Percentiles rank a stretch among this genome's conserved stretches.
Evolutionary conservation across 108 stramenopile species (phyloP).

Genomic region (Skeletonema tropicum): DNA sequence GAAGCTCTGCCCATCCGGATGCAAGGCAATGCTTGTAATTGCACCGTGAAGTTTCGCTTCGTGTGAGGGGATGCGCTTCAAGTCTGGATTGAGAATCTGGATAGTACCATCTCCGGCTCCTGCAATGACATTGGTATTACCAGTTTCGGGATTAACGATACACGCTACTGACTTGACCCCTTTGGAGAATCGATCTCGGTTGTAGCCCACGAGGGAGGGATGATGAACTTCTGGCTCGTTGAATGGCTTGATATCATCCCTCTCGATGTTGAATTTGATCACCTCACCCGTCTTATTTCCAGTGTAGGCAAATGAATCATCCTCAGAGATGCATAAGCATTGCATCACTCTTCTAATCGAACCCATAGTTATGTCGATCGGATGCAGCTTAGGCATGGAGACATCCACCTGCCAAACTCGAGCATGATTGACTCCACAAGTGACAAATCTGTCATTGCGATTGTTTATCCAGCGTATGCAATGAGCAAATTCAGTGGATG

Average conservation of each 20-base stretch:
- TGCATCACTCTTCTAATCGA: slow-evolving; percentile 70
- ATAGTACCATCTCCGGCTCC: slow-evolving; percentile 87
- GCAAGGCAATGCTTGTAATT: slow-evolving; percentile 71
- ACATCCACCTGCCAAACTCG: slow-evolving; percentile 83
- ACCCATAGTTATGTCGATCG: slow-evolving; percentile 83
- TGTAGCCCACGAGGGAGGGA: slow-evolving; percentile 61
- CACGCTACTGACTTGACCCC: slow-evolving; percentile 71
- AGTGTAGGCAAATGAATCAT: slow-evolving; percentile 75
- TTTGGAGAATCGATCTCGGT: slow-evolving; percentile 64
- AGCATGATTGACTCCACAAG: slow-evolving; percentile 76
- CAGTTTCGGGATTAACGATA: slow-evolving; percentile 72
- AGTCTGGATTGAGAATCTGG: slow-evolving; percentile 58
- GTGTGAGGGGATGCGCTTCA: slow-evolving; percentile 67
- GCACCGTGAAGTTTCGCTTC: slow-evolving; percentile 64
- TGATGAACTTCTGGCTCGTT: slow-evolving; percentile 74
- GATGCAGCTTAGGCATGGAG: slow-evolving; percentile 77
- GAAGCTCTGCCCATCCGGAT: slow-evolving; percentile 60
- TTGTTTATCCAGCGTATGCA: slow-evolving; percentile 75
- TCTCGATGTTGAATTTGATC: slow-evolving; percentile 75
- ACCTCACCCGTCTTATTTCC: slow-evolving; percentile 90
- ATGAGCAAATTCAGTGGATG: slow-evolving; percentile 70
- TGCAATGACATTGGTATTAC: slow-evolving; percentile 79
- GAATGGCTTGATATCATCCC: slow-evolving; percentile 74
- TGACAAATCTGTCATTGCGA: slow-evolving; percentile 84
- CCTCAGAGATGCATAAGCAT: slow-evolving; percentile 75